phyloP scores from a whole-genome alignment of 345 rosid genomes.

The Psidium friedrichsthalianum region DNA sequence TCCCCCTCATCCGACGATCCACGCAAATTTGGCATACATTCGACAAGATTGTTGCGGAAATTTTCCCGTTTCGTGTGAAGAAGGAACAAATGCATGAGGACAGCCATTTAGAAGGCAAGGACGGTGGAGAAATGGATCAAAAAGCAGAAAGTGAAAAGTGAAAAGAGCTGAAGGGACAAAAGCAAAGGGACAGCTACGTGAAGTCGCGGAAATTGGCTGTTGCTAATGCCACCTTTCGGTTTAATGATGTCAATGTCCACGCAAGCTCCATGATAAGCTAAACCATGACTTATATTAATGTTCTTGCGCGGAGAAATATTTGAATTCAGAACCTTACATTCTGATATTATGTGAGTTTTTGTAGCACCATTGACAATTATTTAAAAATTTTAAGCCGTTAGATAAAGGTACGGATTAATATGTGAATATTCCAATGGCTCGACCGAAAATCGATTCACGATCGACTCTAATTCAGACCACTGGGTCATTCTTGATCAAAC shows the following conservation, averaged over 20 bases:
- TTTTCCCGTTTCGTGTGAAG: not conserved
- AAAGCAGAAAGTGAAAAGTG: not conserved
- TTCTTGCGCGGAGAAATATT: too few species aligned
- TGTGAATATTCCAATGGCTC: not conserved
- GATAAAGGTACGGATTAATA: not conserved
- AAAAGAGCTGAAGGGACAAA: not conserved
- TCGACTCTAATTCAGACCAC: not conserved
- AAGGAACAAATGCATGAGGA: not conserved
- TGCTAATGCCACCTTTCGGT: not conserved
- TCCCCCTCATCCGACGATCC: not conserved
- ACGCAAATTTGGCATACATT: not conserved
- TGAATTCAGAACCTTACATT: too few species aligned
- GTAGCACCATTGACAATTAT: fast-evolving
- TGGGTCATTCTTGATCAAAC: not conserved
- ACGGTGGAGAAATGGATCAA: not conserved
- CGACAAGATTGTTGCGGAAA: not conserved
- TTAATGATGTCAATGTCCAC: not conserved
- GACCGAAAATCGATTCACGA: not conserved
- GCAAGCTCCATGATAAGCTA: not conserved
- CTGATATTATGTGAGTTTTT: not conserved
- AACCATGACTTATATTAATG: not conserved
- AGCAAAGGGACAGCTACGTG: not conserved
- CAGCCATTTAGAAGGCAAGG: not conserved
- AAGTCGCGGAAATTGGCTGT: not conserved
- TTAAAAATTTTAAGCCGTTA: not conserved